phyloP scores from a whole-genome alignment of 805 yeast genomes.

The Pichia membranifaciens region DNA sequence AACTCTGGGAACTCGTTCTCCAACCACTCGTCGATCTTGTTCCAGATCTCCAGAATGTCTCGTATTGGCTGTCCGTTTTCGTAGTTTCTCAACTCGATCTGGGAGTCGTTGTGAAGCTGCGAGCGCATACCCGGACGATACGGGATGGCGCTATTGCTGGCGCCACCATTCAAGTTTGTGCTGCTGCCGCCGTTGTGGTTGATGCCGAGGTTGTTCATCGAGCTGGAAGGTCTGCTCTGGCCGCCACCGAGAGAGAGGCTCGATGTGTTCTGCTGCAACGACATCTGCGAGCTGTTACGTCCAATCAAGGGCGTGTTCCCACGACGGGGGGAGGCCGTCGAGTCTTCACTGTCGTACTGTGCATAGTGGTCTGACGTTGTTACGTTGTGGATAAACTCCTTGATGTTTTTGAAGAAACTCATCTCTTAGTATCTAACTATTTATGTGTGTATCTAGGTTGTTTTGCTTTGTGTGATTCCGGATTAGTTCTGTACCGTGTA shows the following conservation, averaged over 20 bases:
- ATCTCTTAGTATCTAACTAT: no score
- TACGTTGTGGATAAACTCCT: slow-evolving; percentile 40
- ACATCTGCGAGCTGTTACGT: slow-evolving; percentile 19
- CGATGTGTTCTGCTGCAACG: no score
- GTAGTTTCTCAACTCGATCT: slow-evolving; percentile 45
- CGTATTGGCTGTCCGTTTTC: slow-evolving; percentile 46
- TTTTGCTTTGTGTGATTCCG: no score
- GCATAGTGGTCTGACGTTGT: slow-evolving; percentile 59
- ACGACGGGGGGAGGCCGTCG: slow-evolving; percentile 28
- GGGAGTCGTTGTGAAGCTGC: slow-evolving; percentile 40
- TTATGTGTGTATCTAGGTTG: no score
- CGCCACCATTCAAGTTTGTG: slow-evolving; percentile 2
- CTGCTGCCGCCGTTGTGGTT: slow-evolving; percentile 12
- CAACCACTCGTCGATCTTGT: slow-evolving; percentile 82
- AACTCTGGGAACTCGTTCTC: slow-evolving; percentile 74
- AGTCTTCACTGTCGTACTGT: slow-evolving; percentile 37
- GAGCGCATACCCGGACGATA: slow-evolving; percentile 39
- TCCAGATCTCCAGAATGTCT: slow-evolving; percentile 79
- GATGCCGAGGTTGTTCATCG: slow-evolving; percentile 16
- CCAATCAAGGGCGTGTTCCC: slow-evolving; percentile 19
- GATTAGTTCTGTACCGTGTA: no score
- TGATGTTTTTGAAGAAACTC: slow-evolving; percentile 28
- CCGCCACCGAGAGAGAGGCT: slow-evolving; percentile 17
- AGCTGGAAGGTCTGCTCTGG: slow-evolving; percentile 35
- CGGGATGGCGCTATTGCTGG: slow-evolving; percentile 24